Evolutionary conservation across 768 basidiomycete species (phyloP).

Genomic region (Mycena vitilis): DNA sequence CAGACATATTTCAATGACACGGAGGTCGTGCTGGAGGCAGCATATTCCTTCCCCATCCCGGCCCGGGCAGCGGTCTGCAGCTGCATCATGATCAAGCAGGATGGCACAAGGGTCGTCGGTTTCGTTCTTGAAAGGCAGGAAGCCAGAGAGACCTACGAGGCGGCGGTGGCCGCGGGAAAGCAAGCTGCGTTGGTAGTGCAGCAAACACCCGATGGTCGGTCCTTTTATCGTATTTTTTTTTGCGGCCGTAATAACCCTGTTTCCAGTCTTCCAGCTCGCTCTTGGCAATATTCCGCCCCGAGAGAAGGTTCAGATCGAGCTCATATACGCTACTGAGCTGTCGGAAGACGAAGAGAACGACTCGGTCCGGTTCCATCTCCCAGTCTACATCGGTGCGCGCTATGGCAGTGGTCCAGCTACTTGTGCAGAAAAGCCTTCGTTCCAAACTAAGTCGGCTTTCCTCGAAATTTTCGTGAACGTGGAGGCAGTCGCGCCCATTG

Average conservation of each 20-base stretch:
- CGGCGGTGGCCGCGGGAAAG: conserved; percentile 28
- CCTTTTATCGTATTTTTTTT: neutral
- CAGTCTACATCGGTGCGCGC: conserved; percentile 31
- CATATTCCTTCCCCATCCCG: conserved; percentile 34
- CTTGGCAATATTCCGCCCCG: conserved; percentile 26
- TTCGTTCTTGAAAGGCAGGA: conserved; percentile 31
- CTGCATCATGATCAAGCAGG: conserved; percentile 30
- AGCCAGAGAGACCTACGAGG: conserved; percentile 26
- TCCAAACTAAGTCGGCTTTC: neutral
- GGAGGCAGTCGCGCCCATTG: conserved; percentile 29
- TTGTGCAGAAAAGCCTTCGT: neutral
- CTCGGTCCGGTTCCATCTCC: conserved; percentile 29
- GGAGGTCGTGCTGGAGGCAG: conserved; percentile 17
- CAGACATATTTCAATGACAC: conserved; percentile 35
- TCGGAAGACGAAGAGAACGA: conserved; percentile 33
- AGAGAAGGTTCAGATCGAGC: conserved; percentile 22
- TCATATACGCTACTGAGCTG: conserved; percentile 26
- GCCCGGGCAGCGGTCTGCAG: conserved; percentile 28
- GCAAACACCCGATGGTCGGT: conserved; percentile 33
- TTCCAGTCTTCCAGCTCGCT: conserved; percentile 33
- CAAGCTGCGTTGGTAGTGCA: conserved; percentile 30
- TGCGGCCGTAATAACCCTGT: neutral
- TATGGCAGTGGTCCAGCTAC: conserved; percentile 23
- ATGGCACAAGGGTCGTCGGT: conserved; percentile 32
- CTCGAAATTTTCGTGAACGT: conserved; percentile 23